Evolutionary conservation across 805 yeast species (phyloP), one percentile per base, ranked within the genome.

Genomic region (Metschnikowia anglica): DNA sequence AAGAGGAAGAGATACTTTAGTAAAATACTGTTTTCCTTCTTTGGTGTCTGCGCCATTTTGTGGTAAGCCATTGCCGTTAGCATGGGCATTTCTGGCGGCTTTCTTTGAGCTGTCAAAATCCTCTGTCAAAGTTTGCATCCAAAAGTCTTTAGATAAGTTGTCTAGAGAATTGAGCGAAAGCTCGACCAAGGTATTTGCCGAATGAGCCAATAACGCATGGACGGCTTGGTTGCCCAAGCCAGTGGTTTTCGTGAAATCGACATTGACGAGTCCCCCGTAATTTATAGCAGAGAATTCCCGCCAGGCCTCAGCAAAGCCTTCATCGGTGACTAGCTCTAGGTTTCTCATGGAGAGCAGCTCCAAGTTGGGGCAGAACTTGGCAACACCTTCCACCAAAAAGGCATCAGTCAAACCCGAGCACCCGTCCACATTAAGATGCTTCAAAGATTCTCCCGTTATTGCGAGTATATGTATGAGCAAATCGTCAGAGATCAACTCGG

Each of bases 81-180:
- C n/a, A n/a, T n/a, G n/a, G n/a, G n/a, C n/a, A n/a, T n/a, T n/a
- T n/a, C n/a, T n/a, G n/a, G n/a, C n/a, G n/a, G n/a, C n/a, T n/a
- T n/a, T n/a, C n/a, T n/a, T n/a, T n/a, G n/a, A n/a, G n/a, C n/a
- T n/a, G n/a, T n/a, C n/a, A n/a, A n/a, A n/a, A n/a, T n/a, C n/a
- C n/a, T n/a, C 48, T 18, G 79, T 75, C 38, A 66, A 73, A 3
- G 74, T 50, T 37, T 68, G 70, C 39, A 70, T 65, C 54, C 84
- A 74, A 6, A 81, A 66, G 4, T 68, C 66, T 12, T 71, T 65
- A 0, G 85, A 69, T 1, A 91, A 52, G 8, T 65, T 65, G 47
- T 79, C 74, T n/a, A 88, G 58, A 0, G 96, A 86, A 58, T 91
- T 91, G 46, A 93, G 48, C 49, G 77, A 80, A 20, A 93, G 63